Percentiles rank a stretch among this genome's conserved stretches.
phyloP scores from a whole-genome alignment of 768 basidiomycete species.

The Suillus subaureus region DNA sequence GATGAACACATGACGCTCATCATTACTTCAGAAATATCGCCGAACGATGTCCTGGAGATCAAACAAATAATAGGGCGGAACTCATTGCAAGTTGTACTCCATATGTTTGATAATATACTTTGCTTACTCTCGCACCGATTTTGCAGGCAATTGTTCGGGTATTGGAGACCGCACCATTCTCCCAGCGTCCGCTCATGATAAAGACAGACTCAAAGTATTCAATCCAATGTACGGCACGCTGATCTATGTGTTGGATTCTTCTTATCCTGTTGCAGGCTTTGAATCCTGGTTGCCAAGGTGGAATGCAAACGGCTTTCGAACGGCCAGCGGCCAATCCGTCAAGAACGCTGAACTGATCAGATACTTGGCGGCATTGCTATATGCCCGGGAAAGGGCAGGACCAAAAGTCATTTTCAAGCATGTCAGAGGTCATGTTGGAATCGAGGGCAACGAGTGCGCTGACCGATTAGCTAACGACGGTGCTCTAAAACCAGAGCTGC shows the following conservation, averaged over 20 bases:
- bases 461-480: slow-evolving; percentile 74
- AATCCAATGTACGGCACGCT: slow-evolving; percentile 61
- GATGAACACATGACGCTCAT: not conserved
- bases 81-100: slow-evolving; percentile 56
- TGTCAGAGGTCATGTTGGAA: slow-evolving; percentile 79
- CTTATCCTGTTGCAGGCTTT: slow-evolving; percentile 54
- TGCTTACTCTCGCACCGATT: slow-evolving; percentile 5
- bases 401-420: slow-evolving; percentile 66
- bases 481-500: slow-evolving; percentile 34
- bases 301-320: slow-evolving; percentile 54
- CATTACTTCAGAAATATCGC: slow-evolving; percentile 65
- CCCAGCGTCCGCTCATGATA: slow-evolving; percentile 62
- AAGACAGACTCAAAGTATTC: slow-evolving; percentile 87
- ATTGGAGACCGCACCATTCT: slow-evolving; percentile 69
- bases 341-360: slow-evolving; percentile 75
- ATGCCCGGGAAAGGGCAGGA: slow-evolving; percentile 49
- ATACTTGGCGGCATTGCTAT: slow-evolving; percentile 66
- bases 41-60: slow-evolving; percentile 80
- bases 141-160: slow-evolving; percentile 80
- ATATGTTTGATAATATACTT: slow-evolving; percentile 1
- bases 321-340: slow-evolving; percentile 53
- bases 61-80: slow-evolving; percentile 90
- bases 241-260: slow-evolving; percentile 4
- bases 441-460: slow-evolving; percentile 85
- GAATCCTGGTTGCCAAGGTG: slow-evolving; percentile 70